Percentiles rank a stretch among this genome's conserved stretches.
phyloP scores from a whole-genome alignment of 305 asterid genomes.

The Fraxinus nigra region DNA sequence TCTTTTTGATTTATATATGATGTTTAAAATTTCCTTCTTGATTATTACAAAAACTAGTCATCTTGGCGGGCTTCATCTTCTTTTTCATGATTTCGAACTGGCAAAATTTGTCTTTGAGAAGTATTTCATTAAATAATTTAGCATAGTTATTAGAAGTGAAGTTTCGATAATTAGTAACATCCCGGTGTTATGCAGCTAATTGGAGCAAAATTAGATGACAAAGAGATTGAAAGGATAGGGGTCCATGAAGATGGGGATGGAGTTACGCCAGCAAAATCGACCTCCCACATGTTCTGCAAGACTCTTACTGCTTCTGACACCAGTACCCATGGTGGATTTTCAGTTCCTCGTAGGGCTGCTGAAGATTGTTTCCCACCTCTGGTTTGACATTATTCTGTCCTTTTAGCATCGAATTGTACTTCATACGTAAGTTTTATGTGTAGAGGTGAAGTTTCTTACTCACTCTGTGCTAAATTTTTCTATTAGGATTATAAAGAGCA shows the following conservation, averaged over 20 bases:
- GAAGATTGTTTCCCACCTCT: conserved; percentile 99
- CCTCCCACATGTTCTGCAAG: conserved; percentile 98
- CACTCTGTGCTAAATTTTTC: conserved; percentile 1
- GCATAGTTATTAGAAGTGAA: neutral
- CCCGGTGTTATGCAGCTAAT: conserved; percentile 33
- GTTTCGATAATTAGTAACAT: neutral
- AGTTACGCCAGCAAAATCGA: conserved; percentile 56
- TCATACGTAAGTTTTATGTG: neutral
- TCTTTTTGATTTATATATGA: conserved; percentile 3
- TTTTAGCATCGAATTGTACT: neutral
- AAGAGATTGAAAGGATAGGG: conserved; percentile 54
- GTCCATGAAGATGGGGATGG: conserved; percentile 54
- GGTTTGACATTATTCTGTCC: conserved; percentile 38
- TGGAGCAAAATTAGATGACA: conserved; percentile 47
- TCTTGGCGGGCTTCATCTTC: neutral
- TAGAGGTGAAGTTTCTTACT: conserved; percentile 13
- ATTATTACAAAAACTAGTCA: neutral
- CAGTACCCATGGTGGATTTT: conserved; percentile 99
- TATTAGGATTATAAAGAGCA: conserved; percentile 86
- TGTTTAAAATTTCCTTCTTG: neutral
- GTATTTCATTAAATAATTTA: neutral
- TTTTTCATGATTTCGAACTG: neutral
- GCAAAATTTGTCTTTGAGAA: neutral
- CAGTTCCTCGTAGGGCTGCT: conserved; percentile 99
- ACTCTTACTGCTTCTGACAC: conserved; percentile 99